A percentile compares a stretch with the other conserved stretches of the same genome.
Conservation (phyloP, 108 stramenopile species). For the Epipyxis sp. region DNA sequence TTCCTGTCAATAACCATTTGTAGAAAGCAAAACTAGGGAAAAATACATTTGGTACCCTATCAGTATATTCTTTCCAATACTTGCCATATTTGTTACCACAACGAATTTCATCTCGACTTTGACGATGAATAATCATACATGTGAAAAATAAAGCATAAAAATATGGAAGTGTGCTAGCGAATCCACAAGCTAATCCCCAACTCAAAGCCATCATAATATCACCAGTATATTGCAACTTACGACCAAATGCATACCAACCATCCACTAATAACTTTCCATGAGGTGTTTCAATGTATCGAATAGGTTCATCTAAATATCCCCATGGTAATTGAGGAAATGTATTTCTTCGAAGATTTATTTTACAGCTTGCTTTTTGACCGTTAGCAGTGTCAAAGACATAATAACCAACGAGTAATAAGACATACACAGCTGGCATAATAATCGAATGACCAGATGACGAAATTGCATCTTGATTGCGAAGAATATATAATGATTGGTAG, state of each 20-base stretch:
- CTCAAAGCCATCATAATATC: slow-evolving; percentile 59
- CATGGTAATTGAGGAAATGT: slow-evolving; percentile 63
- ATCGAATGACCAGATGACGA: slow-evolving; percentile 30
- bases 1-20: slow-evolving; percentile 1
- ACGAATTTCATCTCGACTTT: slow-evolving; percentile 54
- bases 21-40: slow-evolving; percentile 40
- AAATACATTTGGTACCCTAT: slow-evolving; percentile 59
- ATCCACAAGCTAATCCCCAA: slow-evolving; percentile 59
- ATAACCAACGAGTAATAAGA: slow-evolving; percentile 52
- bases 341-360: slow-evolving; percentile 52
- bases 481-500: slow-evolving; percentile 50
- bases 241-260: slow-evolving; percentile 55
- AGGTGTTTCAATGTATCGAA: slow-evolving; percentile 51
- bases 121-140: slow-evolving; percentile 57
- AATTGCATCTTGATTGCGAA: not conserved
- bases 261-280: slow-evolving; percentile 58
- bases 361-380: slow-evolving; percentile 61
- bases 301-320: slow-evolving; percentile 54
- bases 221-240: slow-evolving; percentile 62
- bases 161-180: slow-evolving; percentile 55
- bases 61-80: slow-evolving; percentile 59
- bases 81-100: slow-evolving; percentile 57
- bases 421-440: slow-evolving; percentile 39
- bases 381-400: slow-evolving; percentile 66
- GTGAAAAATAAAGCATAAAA: slow-evolving; percentile 59